Percentiles rank a stretch among this genome's conserved stretches.
Evolutionary conservation across 1,284 basidiomycete genomes (phyloP).

Genomic region (Pyrrhoderma noxium): DNA sequence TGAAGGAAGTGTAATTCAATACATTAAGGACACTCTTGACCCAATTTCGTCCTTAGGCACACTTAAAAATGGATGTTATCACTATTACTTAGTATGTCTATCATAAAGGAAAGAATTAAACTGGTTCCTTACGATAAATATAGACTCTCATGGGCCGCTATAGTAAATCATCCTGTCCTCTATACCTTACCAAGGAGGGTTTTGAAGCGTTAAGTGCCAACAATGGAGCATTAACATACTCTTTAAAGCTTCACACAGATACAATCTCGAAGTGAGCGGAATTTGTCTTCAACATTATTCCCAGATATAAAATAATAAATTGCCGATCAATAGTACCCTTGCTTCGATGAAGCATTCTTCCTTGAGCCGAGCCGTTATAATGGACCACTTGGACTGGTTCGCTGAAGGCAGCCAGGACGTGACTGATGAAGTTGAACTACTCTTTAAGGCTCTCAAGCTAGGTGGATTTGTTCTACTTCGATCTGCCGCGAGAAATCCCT

Average conservation of each 20-base stretch:
- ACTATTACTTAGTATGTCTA: conserved; percentile 51
- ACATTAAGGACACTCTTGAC: conserved; percentile 57
- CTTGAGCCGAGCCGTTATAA: conserved; percentile 63
- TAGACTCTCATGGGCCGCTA: conserved; percentile 60
- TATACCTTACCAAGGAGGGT: conserved; percentile 63
- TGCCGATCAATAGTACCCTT: conserved; percentile 38
- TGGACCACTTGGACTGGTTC: conserved; percentile 83
- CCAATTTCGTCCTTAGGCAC: conserved; percentile 47
- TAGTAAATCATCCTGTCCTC: conserved; percentile 62
- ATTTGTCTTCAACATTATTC: no score
- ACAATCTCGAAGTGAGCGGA: conserved; percentile 64
- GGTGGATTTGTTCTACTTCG: conserved; percentile 69
- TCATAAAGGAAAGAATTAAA: background rate
- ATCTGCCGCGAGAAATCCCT: conserved; percentile 63
- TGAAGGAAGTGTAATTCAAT: conserved; percentile 56
- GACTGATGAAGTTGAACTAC: conserved; percentile 56
- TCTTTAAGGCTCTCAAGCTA: conserved; percentile 51
- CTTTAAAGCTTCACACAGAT: conserved; percentile 74
- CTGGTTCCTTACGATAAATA: background rate
- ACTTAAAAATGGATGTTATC: conserved; percentile 57
- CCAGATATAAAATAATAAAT: background rate
- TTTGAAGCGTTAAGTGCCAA: conserved; percentile 53
- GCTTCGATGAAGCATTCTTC: conserved; percentile 45
- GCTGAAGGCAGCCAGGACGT: conserved; percentile 50
- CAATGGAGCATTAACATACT: conserved; percentile 43